A percentile compares a stretch with the other conserved stretches of the same genome.
Conservation (phyloP, 2,329 filamentous ascomycete species). For the Elsinoe ampelina region DNA sequence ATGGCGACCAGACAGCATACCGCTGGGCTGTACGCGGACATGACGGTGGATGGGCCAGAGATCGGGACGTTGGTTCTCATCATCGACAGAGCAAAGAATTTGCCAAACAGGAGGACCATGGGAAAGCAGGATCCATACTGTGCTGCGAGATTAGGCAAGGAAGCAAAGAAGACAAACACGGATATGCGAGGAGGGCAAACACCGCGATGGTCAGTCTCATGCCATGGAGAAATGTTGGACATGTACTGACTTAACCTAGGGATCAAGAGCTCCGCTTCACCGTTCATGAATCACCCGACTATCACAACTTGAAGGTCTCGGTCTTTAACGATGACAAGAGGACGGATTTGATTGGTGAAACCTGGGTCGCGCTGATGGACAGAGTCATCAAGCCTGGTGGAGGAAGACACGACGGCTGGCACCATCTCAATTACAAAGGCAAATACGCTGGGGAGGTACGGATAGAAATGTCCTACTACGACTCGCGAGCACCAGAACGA, state of each 20-base stretch:
- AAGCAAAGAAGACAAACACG: conserved; percentile 93
- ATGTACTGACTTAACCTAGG: conserved; percentile 44
- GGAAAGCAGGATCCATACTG: conserved; percentile 98
- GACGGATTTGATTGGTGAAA: conserved; percentile 91
- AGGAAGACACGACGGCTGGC: conserved; percentile 91
- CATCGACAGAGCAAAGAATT: conserved; percentile 89
- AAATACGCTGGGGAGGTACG: conserved; percentile 95
- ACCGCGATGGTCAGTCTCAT: conserved; percentile 70
- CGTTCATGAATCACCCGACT: conserved; percentile 93
- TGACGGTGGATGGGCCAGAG: conserved; percentile 82
- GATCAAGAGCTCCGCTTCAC: conserved; percentile 94
- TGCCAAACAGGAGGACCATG: conserved; percentile 94
- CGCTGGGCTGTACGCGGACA: conserved; percentile 87
- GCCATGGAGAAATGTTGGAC: background rate
- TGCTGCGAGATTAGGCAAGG: conserved; percentile 84
- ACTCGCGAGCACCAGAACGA: conserved; percentile 53
- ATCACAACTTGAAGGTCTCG: conserved; percentile 89
- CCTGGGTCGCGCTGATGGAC: conserved; percentile 73
- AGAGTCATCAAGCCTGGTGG: conserved; percentile 71
- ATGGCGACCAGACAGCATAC: conserved; percentile 48
- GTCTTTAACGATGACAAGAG: conserved; percentile 98
- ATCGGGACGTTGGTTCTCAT: conserved; percentile 91
- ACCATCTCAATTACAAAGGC: conserved; percentile 73
- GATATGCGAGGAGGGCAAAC: conserved; percentile 93
- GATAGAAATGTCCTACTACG: conserved; percentile 94